These are phyloP conservation scores for Neurospora sp. DNA, from an alignment of 495 filamentous ascomycete species.

Conservation along the genomic window DNA sequence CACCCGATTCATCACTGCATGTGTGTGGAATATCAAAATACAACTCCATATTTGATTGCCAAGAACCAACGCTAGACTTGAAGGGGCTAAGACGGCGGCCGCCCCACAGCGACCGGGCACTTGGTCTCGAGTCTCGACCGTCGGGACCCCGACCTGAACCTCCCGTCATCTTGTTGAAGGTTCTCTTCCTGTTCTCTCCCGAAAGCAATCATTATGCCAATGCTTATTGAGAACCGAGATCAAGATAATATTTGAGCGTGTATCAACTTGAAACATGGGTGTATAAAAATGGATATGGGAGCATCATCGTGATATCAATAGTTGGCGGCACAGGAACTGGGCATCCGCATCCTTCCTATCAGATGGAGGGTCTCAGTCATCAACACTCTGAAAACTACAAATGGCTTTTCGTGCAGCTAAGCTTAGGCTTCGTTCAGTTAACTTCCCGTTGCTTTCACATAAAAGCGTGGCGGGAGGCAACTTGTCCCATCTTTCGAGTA, in stretches of 20 bases:
- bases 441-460: background rate
- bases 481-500: background rate
- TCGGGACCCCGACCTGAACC: background rate
- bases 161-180: background rate
- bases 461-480: background rate
- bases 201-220: background rate
- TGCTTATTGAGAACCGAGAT: background rate
- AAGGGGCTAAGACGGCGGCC: background rate
- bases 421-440: background rate
- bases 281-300: background rate
- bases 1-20: background rate
- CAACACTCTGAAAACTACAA: background rate
- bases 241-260: background rate
- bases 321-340: background rate
- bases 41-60: too few relatives aligned
- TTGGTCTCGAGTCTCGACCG: background rate
- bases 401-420: background rate
- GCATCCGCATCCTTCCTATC: background rate
- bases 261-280: background rate
- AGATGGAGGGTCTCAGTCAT: background rate
- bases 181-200: background rate
- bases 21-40: background rate
- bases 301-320: background rate
- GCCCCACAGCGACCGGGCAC: background rate
- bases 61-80: background rate